These are phyloP conservation scores for Clohesyomyces aquaticus DNA, from an alignment of 495 filamentous ascomycete genomes.

Conservation along the genomic window DNA sequence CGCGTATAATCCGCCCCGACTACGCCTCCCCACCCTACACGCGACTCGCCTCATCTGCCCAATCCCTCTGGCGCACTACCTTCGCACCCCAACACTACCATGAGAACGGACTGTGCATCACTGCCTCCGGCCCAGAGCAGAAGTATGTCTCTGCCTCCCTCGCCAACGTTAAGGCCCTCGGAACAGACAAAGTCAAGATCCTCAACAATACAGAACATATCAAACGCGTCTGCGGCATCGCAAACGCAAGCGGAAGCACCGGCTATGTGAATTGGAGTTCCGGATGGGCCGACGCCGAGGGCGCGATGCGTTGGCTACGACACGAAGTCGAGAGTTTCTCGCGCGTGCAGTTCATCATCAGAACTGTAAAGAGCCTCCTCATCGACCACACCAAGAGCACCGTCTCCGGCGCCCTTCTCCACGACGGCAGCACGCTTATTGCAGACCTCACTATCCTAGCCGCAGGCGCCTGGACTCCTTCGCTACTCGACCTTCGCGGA, in stretches of 20 bases:
- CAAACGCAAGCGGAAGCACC: slow-evolving; percentile 59
- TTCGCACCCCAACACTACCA: slow-evolving; percentile 68
- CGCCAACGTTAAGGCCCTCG: slow-evolving; percentile 60
- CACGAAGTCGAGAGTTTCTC: slow-evolving; percentile 49
- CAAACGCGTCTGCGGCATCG: slow-evolving; percentile 51
- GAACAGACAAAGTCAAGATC: slow-evolving; percentile 35
- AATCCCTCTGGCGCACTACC: slow-evolving; percentile 69
- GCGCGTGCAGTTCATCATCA: slow-evolving; percentile 67
- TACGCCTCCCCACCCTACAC: slow-evolving; percentile 64
- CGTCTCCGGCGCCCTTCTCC: slow-evolving; percentile 60
- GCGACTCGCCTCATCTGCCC: slow-evolving; percentile 67
- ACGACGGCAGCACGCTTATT: slow-evolving; percentile 55
- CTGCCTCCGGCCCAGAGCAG: slow-evolving; percentile 54
- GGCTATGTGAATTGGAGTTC: slow-evolving; percentile 82
- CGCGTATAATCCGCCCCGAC: slow-evolving; percentile 66
- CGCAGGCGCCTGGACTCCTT: slow-evolving; percentile 81
- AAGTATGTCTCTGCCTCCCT: slow-evolving; percentile 70
- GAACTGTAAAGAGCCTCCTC: slow-evolving; percentile 62
- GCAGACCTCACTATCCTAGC: slow-evolving; percentile 81
- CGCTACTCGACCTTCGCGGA: slow-evolving; percentile 77
- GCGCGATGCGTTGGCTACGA: slow-evolving; percentile 66
- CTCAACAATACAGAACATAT: slow-evolving; percentile 54
- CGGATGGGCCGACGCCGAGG: slow-evolving; percentile 86
- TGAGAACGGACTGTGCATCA: slow-evolving; percentile 74
- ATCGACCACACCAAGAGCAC: slow-evolving; percentile 42